Conservation (phyloP, 164 flowering plant genomes). For the Macadamia integrifolia region DNA sequence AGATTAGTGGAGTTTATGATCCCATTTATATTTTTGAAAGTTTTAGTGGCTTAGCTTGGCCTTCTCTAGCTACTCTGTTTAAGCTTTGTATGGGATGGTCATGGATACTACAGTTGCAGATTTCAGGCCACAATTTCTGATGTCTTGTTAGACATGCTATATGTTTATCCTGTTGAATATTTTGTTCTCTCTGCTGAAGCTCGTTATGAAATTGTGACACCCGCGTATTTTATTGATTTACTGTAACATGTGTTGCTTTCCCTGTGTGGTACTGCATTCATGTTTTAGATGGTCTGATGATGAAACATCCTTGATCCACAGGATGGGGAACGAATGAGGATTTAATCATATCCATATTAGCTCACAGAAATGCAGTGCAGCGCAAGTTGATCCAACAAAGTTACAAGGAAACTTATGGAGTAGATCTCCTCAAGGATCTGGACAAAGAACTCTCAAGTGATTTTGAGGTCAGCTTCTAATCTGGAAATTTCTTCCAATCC, state of each 20-base stretch:
- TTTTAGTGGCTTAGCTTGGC: background rate
- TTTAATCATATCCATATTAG: conserved; percentile 57
- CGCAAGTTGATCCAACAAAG: conserved; percentile 42
- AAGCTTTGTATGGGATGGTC: background rate
- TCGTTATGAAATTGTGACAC: background rate
- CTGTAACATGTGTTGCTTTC: background rate
- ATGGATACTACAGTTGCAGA: background rate
- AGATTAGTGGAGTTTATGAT: background rate
- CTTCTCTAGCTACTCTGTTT: background rate
- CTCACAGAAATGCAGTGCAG: conserved; percentile 64
- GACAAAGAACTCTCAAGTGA: conserved; percentile 66
- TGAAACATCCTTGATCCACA: conserved; percentile 19
- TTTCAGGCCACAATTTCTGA: background rate
- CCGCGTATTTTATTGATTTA: background rate
- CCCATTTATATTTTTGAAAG: background rate
- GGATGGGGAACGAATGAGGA: conserved; percentile 88
- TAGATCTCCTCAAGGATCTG: conserved; percentile 62
- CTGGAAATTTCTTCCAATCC: no score
- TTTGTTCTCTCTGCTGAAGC: background rate
- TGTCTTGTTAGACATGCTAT: background rate
- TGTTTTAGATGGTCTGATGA: background rate
- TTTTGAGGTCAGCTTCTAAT: conserved; percentile 45
- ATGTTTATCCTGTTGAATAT: background rate
- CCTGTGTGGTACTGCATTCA: background rate
- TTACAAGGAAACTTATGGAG: conserved; percentile 52